These are phyloP conservation scores for Pistacia vera DNA, from an alignment of 345 rosid genomes.

Conservation along the genomic window DNA sequence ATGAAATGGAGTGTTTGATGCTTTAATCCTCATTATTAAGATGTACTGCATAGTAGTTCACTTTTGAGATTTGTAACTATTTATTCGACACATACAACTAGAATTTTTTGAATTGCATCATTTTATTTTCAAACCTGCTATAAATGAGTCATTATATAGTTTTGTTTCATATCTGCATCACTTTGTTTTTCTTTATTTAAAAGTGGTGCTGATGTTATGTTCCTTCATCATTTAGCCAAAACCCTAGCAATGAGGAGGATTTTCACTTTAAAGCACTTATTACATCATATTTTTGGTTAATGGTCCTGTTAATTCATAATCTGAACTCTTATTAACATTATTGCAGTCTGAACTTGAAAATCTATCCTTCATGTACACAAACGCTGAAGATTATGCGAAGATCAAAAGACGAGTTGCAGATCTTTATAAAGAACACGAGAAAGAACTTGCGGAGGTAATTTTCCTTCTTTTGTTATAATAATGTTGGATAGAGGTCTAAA, in stretches of 20 bases:
- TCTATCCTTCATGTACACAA: constrained; percentile 90
- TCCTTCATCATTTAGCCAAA: not conserved
- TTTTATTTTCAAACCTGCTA: not conserved
- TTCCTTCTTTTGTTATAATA: not conserved
- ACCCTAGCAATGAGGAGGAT: not conserved
- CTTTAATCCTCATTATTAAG: not conserved
- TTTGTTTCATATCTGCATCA: not conserved
- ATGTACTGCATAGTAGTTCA: not conserved
- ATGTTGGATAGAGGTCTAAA: not conserved
- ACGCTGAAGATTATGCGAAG: constrained; percentile 86
- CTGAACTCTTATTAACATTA: constrained; percentile 1
- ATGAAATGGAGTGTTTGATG: not conserved
- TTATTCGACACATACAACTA: constrained; percentile 4
- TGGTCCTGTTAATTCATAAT: constrained; percentile 2
- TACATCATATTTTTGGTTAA: constrained; percentile 1
- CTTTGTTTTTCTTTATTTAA: not conserved
- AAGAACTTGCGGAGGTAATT: constrained; percentile 81
- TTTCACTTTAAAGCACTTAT: not conserved
- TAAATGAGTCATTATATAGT: not conserved
- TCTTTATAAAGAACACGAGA: constrained; percentile 84
- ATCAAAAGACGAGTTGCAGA: constrained; percentile 82
- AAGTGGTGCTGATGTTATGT: constrained; percentile 5
- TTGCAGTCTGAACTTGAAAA: constrained; percentile 98
- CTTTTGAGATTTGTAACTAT: not conserved
- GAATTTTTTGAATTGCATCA: not conserved